Base-by-base conservation (phyloP, 192 early-diverging fungal species). In the Coemansia sp. region DNA sequence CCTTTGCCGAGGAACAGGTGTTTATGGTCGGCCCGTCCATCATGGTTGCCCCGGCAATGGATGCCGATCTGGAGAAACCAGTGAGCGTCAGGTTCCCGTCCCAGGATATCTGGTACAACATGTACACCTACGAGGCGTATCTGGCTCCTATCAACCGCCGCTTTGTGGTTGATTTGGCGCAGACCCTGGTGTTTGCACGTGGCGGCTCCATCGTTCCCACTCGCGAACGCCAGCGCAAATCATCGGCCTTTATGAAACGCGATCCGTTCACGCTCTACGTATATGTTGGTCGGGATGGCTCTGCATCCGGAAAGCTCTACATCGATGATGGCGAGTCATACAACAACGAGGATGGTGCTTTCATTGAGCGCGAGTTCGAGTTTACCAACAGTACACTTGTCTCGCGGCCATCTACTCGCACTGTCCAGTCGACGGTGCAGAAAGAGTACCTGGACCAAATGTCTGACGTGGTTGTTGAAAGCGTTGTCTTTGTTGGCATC, bases 231-330 rank as follows among this genome's bases (percentile, higher is more conserved):
- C 74, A 85, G 22, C 88, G 97, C 50, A 84, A 92, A 15, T 88
- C 91, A 15, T 92, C 94, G 8, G 66, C 78, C 22, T 83, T 91
- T 3, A 93, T 92, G 89, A 68, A 73, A 31, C 83, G 82, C 37
- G 97, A 99, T 72, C 97, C 97, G 1, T 91, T 93, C 64, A 98
- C 96, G 17, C 75, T 99, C 8, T 67, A 94, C 29, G 86, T 99
- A 38, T 91, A 91, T 7, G 55, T 95, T 30, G 84, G 91, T 64
- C 76, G 68, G 44, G 62, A 82, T 69, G 88, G 86, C 8, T 65
- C 84, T 25, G 93, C 97, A 5, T 45, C 59, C 5, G 97, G 96
- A 22, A 55, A 55, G n/a, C 62, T 99, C n/a, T 97, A 97, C 60
- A 62, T 92, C 48, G 97, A 99, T 71, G 97, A 99, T 65, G 97